Conservation (phyloP, 1,284 basidiomycete genomes). For the Ganoderma resinaceum region DNA sequence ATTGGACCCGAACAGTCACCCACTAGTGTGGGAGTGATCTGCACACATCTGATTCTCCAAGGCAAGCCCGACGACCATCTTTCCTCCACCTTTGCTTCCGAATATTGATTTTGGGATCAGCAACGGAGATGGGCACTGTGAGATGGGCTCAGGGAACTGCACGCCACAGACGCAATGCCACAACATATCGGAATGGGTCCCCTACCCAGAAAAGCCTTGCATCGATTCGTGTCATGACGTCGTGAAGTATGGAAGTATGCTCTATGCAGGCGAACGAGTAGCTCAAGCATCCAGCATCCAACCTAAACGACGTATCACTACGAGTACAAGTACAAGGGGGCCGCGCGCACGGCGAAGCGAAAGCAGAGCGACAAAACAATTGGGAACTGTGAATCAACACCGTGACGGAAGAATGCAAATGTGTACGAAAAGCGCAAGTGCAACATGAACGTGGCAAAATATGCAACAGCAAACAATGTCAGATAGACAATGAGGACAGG, state of each 20-base stretch:
- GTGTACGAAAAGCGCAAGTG: constrained; percentile 17
- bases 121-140: neutral
- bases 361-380: constrained; percentile 31
- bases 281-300: neutral
- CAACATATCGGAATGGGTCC: constrained; percentile 24
- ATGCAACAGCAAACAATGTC: constrained; percentile 11
- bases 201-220: constrained; percentile 28
- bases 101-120: neutral
- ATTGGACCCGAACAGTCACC: neutral
- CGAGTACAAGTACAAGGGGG: constrained; percentile 30
- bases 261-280: neutral
- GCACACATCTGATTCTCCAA: neutral
- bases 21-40: neutral
- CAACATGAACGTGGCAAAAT: constrained; percentile 9
- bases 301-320: constrained; percentile 1
- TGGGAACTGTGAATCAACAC: constrained; percentile 24
- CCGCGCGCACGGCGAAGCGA: constrained; percentile 30
- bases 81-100: neutral
- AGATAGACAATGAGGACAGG: too few species aligned
- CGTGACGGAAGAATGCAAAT: constrained; percentile 13
- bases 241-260: constrained; percentile 1
- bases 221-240: constrained; percentile 26
- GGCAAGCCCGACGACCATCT: neutral
- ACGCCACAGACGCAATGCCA: neutral
- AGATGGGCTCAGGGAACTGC: neutral